Conservation (phyloP, 2,329 filamentous ascomycete genomes). For the Nothophaeocryptopus gaeumannii region DNA sequence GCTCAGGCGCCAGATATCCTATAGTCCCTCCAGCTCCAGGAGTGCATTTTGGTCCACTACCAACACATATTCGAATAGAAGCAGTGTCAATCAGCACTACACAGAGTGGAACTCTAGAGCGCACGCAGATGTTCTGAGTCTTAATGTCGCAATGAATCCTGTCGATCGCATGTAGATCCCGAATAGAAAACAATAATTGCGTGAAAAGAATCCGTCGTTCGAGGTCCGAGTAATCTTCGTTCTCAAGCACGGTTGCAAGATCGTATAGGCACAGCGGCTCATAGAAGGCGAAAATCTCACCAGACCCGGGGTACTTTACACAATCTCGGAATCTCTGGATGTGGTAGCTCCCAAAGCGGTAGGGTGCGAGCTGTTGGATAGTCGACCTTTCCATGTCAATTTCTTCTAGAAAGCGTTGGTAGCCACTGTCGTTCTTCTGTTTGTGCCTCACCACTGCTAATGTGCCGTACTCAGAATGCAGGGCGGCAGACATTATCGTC, state of each 20-base stretch:
- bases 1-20: slow-evolving; percentile 5
- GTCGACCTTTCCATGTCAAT: not conserved
- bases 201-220: slow-evolving; percentile 6
- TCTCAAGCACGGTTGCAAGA: not conserved
- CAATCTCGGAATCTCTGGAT: not conserved
- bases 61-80: not conserved
- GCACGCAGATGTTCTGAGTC: slow-evolving; percentile 3
- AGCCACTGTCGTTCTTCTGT: not conserved
- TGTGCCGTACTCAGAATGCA: not conserved
- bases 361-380: not conserved
- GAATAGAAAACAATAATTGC: slow-evolving; percentile 1
- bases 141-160: slow-evolving; percentile 7
- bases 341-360: slow-evolving; percentile 1
- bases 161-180: slow-evolving; percentile 2
- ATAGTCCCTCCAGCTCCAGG: slow-evolving; percentile 2
- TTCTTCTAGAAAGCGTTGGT: not conserved
- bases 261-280: not conserved
- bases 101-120: slow-evolving; percentile 1
- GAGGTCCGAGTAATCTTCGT: not conserved
- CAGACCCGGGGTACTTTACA: not conserved
- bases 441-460: not conserved
- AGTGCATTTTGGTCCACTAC: not conserved
- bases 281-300: slow-evolving; percentile 2
- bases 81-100: slow-evolving; percentile 4
- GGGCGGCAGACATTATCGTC: not conserved